Percentiles rank a stretch among this genome's conserved stretches.
Conservation (phyloP, 192 early-diverging fungal genomes). For the Spizellomyces punctatus region DNA sequence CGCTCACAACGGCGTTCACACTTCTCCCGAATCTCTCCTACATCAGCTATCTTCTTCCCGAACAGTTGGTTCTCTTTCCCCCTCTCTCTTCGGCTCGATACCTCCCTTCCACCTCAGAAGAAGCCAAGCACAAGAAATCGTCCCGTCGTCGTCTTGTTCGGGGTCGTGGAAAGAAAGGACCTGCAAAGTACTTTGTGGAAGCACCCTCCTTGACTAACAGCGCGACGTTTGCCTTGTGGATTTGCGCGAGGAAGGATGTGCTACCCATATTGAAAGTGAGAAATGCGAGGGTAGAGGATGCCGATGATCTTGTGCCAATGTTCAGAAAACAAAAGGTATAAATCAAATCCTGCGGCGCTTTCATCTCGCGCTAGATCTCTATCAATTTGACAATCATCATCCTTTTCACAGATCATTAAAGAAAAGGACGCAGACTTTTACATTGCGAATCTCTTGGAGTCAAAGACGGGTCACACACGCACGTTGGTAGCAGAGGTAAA, state of each 20-base stretch:
- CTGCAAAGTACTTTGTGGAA: conserved; percentile 44
- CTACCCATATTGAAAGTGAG: conserved; percentile 45
- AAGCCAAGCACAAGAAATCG: neutral
- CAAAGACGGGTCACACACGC: conserved; percentile 32
- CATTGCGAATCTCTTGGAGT: conserved; percentile 48
- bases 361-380: too few species aligned
- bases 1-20: conserved; percentile 33
- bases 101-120: conserved; percentile 15
- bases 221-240: conserved; percentile 37
- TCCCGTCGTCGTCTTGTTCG: neutral
- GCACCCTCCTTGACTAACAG: conserved; percentile 23
- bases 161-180: neutral
- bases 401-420: conserved; percentile 30
- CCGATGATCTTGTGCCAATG: conserved; percentile 61
- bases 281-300: conserved; percentile 56
- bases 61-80: conserved; percentile 42
- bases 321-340: conserved; percentile 49
- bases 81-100: conserved; percentile 41
- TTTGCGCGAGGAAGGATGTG: conserved; percentile 48
- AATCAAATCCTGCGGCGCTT: neutral
- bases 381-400: neutral
- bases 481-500: conserved; percentile 55
- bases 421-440: conserved; percentile 43
- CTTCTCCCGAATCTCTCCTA: conserved; percentile 36
- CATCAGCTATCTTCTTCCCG: conserved; percentile 53